phyloP scores from a whole-genome alignment of 441 rosid genomes.

The Daphne laureola region DNA sequence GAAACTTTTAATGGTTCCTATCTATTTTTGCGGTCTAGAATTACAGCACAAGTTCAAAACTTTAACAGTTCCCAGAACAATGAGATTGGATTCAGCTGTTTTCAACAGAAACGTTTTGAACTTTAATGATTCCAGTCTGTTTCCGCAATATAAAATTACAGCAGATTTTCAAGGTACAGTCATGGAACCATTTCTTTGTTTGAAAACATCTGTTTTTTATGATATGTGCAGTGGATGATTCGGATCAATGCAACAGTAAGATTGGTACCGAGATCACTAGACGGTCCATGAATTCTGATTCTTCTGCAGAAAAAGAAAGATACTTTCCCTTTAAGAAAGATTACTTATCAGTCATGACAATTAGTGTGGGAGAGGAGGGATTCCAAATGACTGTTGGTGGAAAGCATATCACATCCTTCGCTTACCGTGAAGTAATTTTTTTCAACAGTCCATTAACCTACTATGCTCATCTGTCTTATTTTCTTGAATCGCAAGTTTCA shows the following conservation, averaged over 20 bases:
- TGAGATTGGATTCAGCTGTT: too few species aligned
- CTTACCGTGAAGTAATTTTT: constrained; percentile 55
- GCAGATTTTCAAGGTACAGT: too few species aligned
- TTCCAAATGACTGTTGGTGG: constrained; percentile 72
- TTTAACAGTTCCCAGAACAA: too few species aligned
- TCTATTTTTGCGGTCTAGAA: too few species aligned
- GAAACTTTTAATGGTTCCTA: too few species aligned
- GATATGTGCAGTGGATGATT: constrained; percentile 55
- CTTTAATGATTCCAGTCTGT: neutral
- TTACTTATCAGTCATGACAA: constrained; percentile 52
- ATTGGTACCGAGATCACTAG: constrained; percentile 55
- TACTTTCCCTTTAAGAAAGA: constrained; percentile 64
- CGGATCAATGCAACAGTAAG: constrained; percentile 76
- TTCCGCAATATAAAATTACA: too few species aligned
- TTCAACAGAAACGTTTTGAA: too few species aligned
- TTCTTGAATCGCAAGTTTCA: constrained; percentile 4
- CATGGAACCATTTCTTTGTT: too few species aligned
- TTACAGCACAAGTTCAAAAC: too few species aligned
- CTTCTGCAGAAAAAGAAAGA: constrained; percentile 34
- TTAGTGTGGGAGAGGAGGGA: constrained; percentile 66
- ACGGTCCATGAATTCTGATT: constrained; percentile 20
- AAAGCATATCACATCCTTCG: constrained; percentile 66
- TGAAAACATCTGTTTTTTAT: too few species aligned
- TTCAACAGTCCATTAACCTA: constrained; percentile 5
- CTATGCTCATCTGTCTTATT: neutral